Percentiles rank a stretch among this genome's conserved stretches.
These are phyloP conservation scores for Syzygium aromaticum DNA, from an alignment of 345 rosid genomes.

Conservation along the genomic window DNA sequence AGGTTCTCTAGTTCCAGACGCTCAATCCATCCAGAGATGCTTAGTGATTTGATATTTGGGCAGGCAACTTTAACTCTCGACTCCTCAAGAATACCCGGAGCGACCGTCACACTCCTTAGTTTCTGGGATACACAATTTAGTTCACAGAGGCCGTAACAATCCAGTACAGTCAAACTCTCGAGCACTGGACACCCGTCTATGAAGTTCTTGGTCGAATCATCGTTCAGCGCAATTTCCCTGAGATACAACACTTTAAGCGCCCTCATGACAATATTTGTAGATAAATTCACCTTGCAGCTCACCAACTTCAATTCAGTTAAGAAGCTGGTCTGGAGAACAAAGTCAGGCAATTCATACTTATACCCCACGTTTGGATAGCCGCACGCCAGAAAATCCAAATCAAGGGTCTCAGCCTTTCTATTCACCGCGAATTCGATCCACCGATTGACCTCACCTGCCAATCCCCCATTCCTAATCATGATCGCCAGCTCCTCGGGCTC, in stretches of 20 bases:
- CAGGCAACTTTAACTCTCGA: neutral
- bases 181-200: slow-evolving; percentile 1
- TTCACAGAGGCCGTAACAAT: slow-evolving; percentile 1
- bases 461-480: neutral
- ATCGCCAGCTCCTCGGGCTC: neutral
- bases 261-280: neutral
- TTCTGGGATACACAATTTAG: neutral
- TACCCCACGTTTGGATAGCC: neutral
- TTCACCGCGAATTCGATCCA: slow-evolving; percentile 1
- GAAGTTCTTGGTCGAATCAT: neutral
- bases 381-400: slow-evolving; percentile 6
- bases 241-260: slow-evolving; percentile 4
- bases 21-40: slow-evolving; percentile 12
- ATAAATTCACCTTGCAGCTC: neutral
- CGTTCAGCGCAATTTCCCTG: neutral
- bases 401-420: slow-evolving; percentile 1
- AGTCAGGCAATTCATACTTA: slow-evolving; percentile 1
- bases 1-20: neutral
- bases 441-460: neutral
- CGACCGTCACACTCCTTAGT: neutral
- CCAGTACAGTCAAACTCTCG: slow-evolving; percentile 3
- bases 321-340: neutral
- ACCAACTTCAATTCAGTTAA: slow-evolving; percentile 5
- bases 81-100: slow-evolving; percentile 6
- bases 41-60: slow-evolving; percentile 2